Base-by-base conservation (phyloP, 805 yeast genomes). In the Sugiyamaella chiloensis region DNA sequence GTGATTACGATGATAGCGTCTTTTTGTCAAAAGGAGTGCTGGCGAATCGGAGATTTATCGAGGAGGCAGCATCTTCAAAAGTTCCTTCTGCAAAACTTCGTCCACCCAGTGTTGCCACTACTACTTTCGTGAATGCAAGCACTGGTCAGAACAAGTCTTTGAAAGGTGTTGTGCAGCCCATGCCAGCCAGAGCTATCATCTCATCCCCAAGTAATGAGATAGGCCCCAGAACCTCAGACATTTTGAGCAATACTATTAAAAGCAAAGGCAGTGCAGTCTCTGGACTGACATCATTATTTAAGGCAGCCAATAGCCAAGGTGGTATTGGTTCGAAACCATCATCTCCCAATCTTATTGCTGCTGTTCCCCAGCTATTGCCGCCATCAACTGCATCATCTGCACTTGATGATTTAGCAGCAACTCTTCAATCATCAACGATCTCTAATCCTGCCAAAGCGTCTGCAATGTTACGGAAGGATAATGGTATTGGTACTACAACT, bases 1-100 rank as follows among this genome's bases (percentile, higher is more conserved):
- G 77, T 24, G 68, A 67, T 1, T 86, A 87, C 58, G 98, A 91
- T 58, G 62, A 68, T 1, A 70, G 70, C 20, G 69, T 80, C 0
- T 89, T 85, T 51, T 51, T 52, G 23, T 46, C 61, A n/a, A 40
- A 57, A 46, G 40, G 44, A 11, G 50, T 51, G 24, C 50, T 57
- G 23, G 50, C 50, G 11, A 46, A 52, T 17, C 56, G 54, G 43
- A 49, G 58, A 36, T 29, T 51, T 32, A 48, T 57, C 21, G 61
- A 60, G 21, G 54, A 52, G 23, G 61, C 60, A 0, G 58, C 57
- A 1, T 46, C 54, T 4, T 43, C 61, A 9, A 52, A 58, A 1
- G 44, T 54, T 5, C 64, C 73, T 5, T 61, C 66, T 3, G 62
- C 69, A 1, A 44, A 47, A 2, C 39, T 56, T 9, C 42, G 53